Conservation (phyloP, 257 asterid species). For the Salvia splendens region DNA sequence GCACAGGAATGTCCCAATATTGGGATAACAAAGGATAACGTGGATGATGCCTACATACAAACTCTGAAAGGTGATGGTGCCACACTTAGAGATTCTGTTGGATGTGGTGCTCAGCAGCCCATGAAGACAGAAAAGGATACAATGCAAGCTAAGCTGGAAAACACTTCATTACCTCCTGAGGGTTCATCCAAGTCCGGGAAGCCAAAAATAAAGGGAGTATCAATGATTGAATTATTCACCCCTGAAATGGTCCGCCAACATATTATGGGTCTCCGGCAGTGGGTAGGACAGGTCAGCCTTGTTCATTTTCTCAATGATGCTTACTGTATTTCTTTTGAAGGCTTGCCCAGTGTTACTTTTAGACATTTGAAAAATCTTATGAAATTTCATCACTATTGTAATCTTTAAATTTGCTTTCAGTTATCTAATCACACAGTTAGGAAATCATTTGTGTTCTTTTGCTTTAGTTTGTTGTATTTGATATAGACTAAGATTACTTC, state of each 20-base stretch:
- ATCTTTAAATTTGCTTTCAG: neutral
- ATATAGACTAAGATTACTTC: conserved; percentile 3
- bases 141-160: conserved; percentile 58
- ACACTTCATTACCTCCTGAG: conserved; percentile 50
- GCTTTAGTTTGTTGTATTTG: neutral
- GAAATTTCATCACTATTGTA: neutral
- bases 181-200: conserved; percentile 81
- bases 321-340: conserved; percentile 15
- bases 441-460: conserved; percentile 3
- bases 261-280: conserved; percentile 82
- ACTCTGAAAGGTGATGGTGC: conserved; percentile 51
- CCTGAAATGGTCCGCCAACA: conserved; percentile 88
- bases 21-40: conserved; percentile 46
- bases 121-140: conserved; percentile 59
- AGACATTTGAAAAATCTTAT: conserved; percentile 10
- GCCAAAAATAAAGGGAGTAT: conserved; percentile 88
- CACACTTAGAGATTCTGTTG: conserved; percentile 43
- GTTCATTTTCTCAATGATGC: conserved; percentile 12
- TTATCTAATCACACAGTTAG: neutral
- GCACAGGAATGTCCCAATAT: conserved; percentile 44
- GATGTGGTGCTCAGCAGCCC: conserved; percentile 47
- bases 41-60: conserved; percentile 45
- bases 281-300: conserved; percentile 97
- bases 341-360: conserved; percentile 3
- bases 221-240: conserved; percentile 88